Evolutionary conservation across 495 filamentous ascomycete genomes (phyloP).

Genomic region (Neurospora sp.): DNA sequence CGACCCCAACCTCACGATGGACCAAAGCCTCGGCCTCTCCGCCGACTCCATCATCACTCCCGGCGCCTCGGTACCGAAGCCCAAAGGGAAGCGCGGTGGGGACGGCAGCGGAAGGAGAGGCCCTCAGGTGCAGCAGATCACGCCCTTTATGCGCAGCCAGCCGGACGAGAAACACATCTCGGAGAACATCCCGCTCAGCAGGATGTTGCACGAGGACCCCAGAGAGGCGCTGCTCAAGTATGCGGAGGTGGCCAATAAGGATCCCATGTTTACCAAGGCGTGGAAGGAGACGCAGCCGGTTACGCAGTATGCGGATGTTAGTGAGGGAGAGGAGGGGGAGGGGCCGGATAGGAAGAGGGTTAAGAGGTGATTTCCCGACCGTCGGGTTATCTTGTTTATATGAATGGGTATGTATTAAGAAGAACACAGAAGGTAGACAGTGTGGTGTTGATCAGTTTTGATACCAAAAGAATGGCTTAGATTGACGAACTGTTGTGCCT

Average conservation of each 20-base stretch:
- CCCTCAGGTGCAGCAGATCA: slow-evolving; percentile 72
- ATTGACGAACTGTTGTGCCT: not conserved
- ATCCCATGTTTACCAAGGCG: slow-evolving; percentile 86
- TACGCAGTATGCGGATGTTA: slow-evolving; percentile 84
- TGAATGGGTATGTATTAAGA: not conserved
- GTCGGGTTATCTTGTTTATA: not conserved
- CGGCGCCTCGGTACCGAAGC: slow-evolving; percentile 32
- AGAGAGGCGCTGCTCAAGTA: slow-evolving; percentile 90
- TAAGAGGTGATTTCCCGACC: slow-evolving; percentile 23
- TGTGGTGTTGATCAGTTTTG: not conserved
- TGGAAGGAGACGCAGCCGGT: slow-evolving; percentile 90
- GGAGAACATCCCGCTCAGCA: slow-evolving; percentile 76
- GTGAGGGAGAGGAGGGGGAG: slow-evolving; percentile 64
- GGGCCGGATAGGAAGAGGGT: slow-evolving; percentile 58
- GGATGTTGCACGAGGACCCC: slow-evolving; percentile 96
- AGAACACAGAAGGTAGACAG: not conserved
- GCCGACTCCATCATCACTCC: slow-evolving; percentile 71
- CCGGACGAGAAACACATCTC: slow-evolving; percentile 85
- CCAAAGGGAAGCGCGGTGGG: slow-evolving; percentile 34
- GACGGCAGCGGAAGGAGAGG: slow-evolving; percentile 67
- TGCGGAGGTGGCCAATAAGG: slow-evolving; percentile 85
- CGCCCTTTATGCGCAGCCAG: slow-evolving; percentile 83
- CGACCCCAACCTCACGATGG: slow-evolving; percentile 73
- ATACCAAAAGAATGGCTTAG: not conserved
- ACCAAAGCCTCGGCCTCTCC: slow-evolving; percentile 64